Conservation (phyloP, 164 flowering plant genomes). For the Houttuynia cordata region DNA sequence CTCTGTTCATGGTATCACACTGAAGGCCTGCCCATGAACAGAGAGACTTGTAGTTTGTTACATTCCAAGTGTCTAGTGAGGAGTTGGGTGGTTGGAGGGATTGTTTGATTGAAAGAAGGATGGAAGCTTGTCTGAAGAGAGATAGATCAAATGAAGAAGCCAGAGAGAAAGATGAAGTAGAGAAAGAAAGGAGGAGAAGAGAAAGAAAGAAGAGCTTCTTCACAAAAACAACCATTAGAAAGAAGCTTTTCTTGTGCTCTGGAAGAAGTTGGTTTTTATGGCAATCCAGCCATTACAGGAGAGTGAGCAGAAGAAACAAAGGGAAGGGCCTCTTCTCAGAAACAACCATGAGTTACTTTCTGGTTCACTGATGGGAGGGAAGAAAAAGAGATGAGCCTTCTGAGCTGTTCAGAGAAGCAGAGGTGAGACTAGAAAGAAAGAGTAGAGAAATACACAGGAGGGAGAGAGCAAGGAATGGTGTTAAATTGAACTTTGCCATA, state of each 20-base stretch:
- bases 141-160: conserved; percentile 22
- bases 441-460: not conserved
- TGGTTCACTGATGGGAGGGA: not conserved
- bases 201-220: conserved; percentile 14
- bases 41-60: conserved; percentile 29
- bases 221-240: conserved; percentile 22
- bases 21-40: conserved; percentile 54
- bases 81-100: conserved; percentile 16
- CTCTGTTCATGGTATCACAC: conserved; percentile 23
- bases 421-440: not conserved
- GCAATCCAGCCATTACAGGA: conserved; percentile 5
- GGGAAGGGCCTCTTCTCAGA: not conserved
- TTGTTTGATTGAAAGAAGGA: conserved; percentile 35
- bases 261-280: conserved; percentile 6
- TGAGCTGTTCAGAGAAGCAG: not conserved
- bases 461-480: conserved; percentile 12
- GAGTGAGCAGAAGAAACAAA: not conserved
- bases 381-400: not conserved
- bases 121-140: conserved; percentile 32
- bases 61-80: conserved; percentile 30
- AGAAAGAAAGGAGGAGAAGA: conserved; percentile 9
- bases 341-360: not conserved
- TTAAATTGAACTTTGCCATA: conserved; percentile 1
- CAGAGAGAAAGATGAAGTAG: conserved; percentile 13
- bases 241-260: not conserved